Conservation (phyloP, 2,329 filamentous ascomycete species). For the Aspergillus uvarum region DNA sequence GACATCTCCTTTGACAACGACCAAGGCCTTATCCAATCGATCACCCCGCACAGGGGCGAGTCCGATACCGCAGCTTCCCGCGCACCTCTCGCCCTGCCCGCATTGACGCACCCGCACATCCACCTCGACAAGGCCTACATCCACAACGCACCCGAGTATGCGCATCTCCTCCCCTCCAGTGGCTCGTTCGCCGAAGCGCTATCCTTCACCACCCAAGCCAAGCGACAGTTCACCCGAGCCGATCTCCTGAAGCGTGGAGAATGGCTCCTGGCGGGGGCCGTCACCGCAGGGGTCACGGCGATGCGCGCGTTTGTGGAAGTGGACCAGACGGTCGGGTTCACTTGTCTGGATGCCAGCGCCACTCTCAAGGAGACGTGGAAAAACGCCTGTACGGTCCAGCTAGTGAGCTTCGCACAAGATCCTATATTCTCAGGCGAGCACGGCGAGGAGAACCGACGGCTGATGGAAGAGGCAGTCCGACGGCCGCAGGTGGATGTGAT, state of each 20-base stretch:
- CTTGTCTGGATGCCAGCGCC: slow-evolving; percentile 59
- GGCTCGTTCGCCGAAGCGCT: slow-evolving; percentile 69
- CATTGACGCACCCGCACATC: slow-evolving; percentile 70
- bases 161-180: slow-evolving; percentile 56
- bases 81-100: slow-evolving; percentile 47
- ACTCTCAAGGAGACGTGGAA: slow-evolving; percentile 57
- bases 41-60: slow-evolving; percentile 19
- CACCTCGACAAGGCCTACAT: slow-evolving; percentile 61
- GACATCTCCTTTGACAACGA: slow-evolving; percentile 25
- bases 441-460: slow-evolving; percentile 51
- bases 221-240: slow-evolving; percentile 59
- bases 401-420: slow-evolving; percentile 71
- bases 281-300: slow-evolving; percentile 63
- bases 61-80: slow-evolving; percentile 20
- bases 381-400: slow-evolving; percentile 59
- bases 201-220: slow-evolving; percentile 58
- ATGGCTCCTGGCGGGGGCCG: slow-evolving; percentile 65
- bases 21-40: slow-evolving; percentile 27
- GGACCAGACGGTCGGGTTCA: slow-evolving; percentile 60
- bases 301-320: slow-evolving; percentile 72
- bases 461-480: slow-evolving; percentile 51
- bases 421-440: slow-evolving; percentile 61
- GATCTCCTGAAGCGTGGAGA: slow-evolving; percentile 66
- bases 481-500: slow-evolving; percentile 55
- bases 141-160: slow-evolving; percentile 47